Evolutionary conservation across 2,329 filamentous ascomycete species (phyloP).

Genomic region (Hymenoscyphus fructigenus): DNA sequence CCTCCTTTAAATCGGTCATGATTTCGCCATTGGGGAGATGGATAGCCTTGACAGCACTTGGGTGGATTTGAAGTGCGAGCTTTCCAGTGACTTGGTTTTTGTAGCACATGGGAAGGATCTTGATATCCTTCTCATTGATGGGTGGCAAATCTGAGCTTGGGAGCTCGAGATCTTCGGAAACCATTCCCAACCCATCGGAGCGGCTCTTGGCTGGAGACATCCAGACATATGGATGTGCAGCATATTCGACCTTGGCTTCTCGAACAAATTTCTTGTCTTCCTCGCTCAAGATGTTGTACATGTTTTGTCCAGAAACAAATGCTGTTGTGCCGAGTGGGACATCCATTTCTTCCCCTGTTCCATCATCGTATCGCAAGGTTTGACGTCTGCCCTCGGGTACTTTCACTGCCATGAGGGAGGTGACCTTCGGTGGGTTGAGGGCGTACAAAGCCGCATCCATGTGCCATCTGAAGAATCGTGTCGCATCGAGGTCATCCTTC

Average conservation of each 20-base stretch:
- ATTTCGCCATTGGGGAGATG: constrained; percentile 65
- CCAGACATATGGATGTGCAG: constrained; percentile 79
- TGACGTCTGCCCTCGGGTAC: constrained; percentile 67
- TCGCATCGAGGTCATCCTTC: constrained; percentile 56
- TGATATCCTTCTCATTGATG: constrained; percentile 65
- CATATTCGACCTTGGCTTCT: constrained; percentile 69
- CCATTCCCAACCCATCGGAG: constrained; percentile 68
- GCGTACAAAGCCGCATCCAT: constrained; percentile 77
- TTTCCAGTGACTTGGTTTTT: constrained; percentile 69
- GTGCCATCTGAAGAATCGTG: constrained; percentile 74
- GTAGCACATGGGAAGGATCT: constrained; percentile 75
- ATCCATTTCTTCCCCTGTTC: constrained; percentile 60
- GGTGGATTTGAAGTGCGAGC: constrained; percentile 72
- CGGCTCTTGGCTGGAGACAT: constrained; percentile 69
- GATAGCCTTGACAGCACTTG: constrained; percentile 67
- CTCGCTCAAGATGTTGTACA: constrained; percentile 66
- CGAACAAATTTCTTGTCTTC: constrained; percentile 67
- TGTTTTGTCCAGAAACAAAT: constrained; percentile 69
- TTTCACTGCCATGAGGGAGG: constrained; percentile 69
- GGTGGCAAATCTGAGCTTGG: constrained; percentile 58
- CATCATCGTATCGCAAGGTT: constrained; percentile 72
- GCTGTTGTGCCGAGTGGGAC: constrained; percentile 76
- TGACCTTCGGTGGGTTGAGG: constrained; percentile 71
- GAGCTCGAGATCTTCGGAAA: constrained; percentile 65
- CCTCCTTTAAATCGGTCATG: constrained; percentile 65